These are phyloP conservation scores for Endogone sp. DNA, from an alignment of 192 early-diverging fungal genomes.

Conservation along the genomic window DNA sequence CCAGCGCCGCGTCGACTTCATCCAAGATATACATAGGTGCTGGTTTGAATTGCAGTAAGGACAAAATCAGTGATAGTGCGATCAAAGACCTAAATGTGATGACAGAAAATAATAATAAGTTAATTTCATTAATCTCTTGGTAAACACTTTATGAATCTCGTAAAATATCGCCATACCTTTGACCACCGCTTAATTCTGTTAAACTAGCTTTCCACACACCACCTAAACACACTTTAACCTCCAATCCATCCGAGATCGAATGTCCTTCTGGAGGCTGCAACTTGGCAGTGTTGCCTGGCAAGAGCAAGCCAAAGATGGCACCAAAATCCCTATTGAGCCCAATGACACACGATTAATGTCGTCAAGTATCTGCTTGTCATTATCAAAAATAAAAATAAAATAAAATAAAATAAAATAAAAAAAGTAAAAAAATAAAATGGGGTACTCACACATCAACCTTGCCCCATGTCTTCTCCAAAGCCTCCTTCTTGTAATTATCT, in stretches of 20 bases:
- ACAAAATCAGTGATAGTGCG: constrained; percentile 93
- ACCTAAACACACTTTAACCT: constrained; percentile 92
- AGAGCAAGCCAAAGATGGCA: constrained; percentile 89
- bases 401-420: too few species aligned
- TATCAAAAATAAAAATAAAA: constrained; percentile 7
- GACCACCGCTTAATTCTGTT: constrained; percentile 96
- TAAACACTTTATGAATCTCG: neutral
- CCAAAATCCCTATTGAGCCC: constrained; percentile 80
- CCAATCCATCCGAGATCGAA: constrained; percentile 79
- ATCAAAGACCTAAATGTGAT: constrained; percentile 79
- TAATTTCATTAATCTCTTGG: constrained; percentile 10
- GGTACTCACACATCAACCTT: constrained; percentile 76
- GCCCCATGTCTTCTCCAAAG: constrained; percentile 83
- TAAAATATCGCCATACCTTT: constrained; percentile 74
- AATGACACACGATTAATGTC: neutral
- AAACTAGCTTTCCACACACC: constrained; percentile 97
- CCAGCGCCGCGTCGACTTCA: constrained; percentile 97
- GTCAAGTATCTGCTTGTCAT: too few species aligned
- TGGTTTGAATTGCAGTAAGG: constrained; percentile 96
- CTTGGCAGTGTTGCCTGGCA: constrained; percentile 88
- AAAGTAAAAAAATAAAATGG: too few species aligned
- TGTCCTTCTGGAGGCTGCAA: constrained; percentile 82
- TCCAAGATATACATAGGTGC: constrained; percentile 99
- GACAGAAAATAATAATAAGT: constrained; percentile 11
- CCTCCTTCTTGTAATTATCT: constrained; percentile 89